Percentiles rank a stretch among this genome's conserved stretches.
Conservation (phyloP, 2,329 filamentous ascomycete genomes). For the Sordariomycetes sp. region DNA sequence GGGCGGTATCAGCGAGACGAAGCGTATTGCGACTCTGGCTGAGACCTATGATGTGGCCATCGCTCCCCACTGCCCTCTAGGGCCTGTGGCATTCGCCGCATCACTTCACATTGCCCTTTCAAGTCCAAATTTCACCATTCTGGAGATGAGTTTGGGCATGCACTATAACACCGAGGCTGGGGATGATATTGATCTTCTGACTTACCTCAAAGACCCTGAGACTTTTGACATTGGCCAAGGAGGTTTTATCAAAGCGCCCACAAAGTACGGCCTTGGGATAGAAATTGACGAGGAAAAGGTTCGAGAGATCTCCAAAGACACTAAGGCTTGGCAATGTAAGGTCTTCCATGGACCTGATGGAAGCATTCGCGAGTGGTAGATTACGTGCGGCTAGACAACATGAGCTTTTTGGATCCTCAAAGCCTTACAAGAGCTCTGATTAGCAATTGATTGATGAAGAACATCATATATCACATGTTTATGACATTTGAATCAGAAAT, state of each 20-base stretch:
- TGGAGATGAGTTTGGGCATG: conserved; percentile 67
- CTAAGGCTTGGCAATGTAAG: conserved; percentile 53
- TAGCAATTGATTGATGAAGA: background rate
- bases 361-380: conserved; percentile 57
- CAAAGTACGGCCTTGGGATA: conserved; percentile 52
- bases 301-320: conserved; percentile 42
- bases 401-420: too few relatives aligned
- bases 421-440: background rate
- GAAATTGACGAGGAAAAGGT: conserved; percentile 60
- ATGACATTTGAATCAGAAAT: background rate
- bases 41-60: conserved; percentile 63
- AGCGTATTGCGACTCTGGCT: conserved; percentile 56
- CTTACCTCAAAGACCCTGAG: conserved; percentile 51
- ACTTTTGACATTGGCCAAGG: conserved; percentile 50
- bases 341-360: conserved; percentile 60
- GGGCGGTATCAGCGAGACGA: conserved; percentile 60
- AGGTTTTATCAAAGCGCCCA: conserved; percentile 50
- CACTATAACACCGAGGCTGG: conserved; percentile 58
- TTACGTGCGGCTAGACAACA: too few relatives aligned
- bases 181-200: conserved; percentile 45
- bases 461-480: background rate
- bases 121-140: conserved; percentile 56
- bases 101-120: conserved; percentile 53
- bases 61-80: conserved; percentile 61
- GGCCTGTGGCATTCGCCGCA: conserved; percentile 60